Evolutionary conservation across 306 rosid species (phyloP).

Genomic region (Arachis hypogaea): DNA sequence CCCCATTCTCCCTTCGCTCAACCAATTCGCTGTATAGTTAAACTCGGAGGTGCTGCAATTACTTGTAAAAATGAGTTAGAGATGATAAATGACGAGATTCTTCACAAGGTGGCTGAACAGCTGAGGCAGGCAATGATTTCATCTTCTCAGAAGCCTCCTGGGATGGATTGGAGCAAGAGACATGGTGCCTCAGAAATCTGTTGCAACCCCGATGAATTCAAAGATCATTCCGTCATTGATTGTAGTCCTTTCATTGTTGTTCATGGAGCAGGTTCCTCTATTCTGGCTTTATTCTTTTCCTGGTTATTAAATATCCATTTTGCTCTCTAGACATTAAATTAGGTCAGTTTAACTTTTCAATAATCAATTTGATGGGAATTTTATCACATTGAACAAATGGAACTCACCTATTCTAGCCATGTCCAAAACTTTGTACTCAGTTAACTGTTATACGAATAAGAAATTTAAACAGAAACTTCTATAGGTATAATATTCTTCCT

Average conservation of each 20-base stretch:
- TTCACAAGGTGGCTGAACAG: slow-evolving; percentile 72
- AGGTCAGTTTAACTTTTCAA: neutral
- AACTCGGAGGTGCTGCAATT: slow-evolving; percentile 93
- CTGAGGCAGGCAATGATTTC: slow-evolving; percentile 69
- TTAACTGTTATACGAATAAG: slow-evolving; percentile 8
- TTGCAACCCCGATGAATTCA: slow-evolving; percentile 54
- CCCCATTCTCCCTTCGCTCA: slow-evolving; percentile 37
- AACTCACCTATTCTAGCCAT: neutral
- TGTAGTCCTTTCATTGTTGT: slow-evolving; percentile 72
- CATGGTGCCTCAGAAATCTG: slow-evolving; percentile 58
- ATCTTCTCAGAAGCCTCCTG: slow-evolving; percentile 58
- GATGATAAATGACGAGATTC: slow-evolving; percentile 72
- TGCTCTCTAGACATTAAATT: neutral
- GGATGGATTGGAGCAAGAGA: slow-evolving; percentile 97
- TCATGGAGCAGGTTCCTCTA: slow-evolving; percentile 92
- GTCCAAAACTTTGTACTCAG: neutral
- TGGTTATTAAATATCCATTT: neutral
- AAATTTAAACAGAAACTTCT: slow-evolving; percentile 11
- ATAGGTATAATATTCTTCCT: slow-evolving; percentile 2
- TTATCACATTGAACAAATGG: neutral
- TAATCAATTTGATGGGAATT: neutral
- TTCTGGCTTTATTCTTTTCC: neutral
- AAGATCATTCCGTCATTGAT: slow-evolving; percentile 43
- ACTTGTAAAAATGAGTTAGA: slow-evolving; percentile 85
- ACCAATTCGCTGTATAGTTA: slow-evolving; percentile 84